Conservation (phyloP, 116 monocot genomes). For the Papilionanthe hybrid region DNA sequence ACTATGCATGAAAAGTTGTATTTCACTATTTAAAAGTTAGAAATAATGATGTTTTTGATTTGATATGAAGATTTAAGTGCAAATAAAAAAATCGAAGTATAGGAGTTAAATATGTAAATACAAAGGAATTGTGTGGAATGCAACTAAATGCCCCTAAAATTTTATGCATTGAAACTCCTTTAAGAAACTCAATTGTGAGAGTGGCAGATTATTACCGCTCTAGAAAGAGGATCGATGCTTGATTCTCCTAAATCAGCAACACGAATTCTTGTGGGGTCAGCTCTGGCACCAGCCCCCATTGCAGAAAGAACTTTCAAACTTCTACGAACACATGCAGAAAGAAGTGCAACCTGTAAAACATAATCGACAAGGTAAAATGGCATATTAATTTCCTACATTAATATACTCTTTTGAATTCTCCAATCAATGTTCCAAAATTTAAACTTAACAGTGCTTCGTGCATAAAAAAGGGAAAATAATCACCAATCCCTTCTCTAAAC, state of each 20-base stretch:
- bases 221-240: constrained; percentile 86
- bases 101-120: too few species aligned
- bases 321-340: constrained; percentile 85
- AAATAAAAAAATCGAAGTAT: too few species aligned
- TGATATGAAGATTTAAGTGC: too few species aligned
- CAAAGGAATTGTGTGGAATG: too few species aligned
- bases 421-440: background rate
- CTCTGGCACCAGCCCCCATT: constrained; percentile 97
- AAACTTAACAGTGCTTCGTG: background rate
- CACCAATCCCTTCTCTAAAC: background rate
- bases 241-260: constrained; percentile 91
- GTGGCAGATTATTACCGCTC: constrained; percentile 43
- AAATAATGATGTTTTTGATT: too few species aligned
- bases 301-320: constrained; percentile 85
- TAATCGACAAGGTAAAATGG: background rate
- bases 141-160: background rate
- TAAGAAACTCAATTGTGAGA: background rate
- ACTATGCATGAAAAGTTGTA: too few species aligned
- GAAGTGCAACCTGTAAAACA: constrained; percentile 68
- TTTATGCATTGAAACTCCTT: background rate
- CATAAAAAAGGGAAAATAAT: background rate
- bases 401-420: background rate
- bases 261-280: constrained; percentile 96
- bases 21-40: too few species aligned
- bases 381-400: background rate